Conservation (phyloP, 148 eudicot species). For the Cornus florida region DNA sequence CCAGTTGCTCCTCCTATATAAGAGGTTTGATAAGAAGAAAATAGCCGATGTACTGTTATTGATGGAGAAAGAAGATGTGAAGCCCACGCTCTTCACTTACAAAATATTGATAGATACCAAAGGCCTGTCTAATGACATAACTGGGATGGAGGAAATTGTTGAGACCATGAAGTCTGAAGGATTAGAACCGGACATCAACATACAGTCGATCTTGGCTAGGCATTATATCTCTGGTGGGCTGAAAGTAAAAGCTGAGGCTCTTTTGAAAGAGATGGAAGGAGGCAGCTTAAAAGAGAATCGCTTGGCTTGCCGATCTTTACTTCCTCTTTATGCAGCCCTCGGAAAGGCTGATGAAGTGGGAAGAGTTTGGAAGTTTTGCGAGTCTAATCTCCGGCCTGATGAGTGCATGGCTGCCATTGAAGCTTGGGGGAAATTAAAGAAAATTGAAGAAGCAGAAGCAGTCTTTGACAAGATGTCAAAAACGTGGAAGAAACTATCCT, state of each 20-base stretch:
- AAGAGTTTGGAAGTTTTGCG: conserved; percentile 63
- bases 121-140: conserved; percentile 66
- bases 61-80: conserved; percentile 86
- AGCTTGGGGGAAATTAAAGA: conserved; percentile 82
- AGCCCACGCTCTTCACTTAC: conserved; percentile 69
- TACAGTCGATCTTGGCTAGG: conserved; percentile 47
- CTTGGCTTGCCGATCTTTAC: conserved; percentile 33
- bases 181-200: conserved; percentile 33
- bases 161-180: conserved; percentile 89
- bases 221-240: conserved; percentile 58
- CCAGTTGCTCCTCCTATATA: conserved; percentile 74
- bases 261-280: conserved; percentile 76
- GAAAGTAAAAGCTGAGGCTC: conserved; percentile 64
- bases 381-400: conserved; percentile 32
- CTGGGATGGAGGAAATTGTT: conserved; percentile 82
- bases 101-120: conserved; percentile 69
- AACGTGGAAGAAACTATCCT: conserved; percentile 30
- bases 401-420: conserved; percentile 64
- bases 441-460: conserved; percentile 66
- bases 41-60: conserved; percentile 70
- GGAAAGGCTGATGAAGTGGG: conserved; percentile 70
- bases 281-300: conserved; percentile 32
- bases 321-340: conserved; percentile 65
- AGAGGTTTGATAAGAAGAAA: conserved; percentile 67
- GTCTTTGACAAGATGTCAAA: conserved; percentile 45